phyloP scores from a whole-genome alignment of 768 basidiomycete species.

The Lactarius trivialis region DNA sequence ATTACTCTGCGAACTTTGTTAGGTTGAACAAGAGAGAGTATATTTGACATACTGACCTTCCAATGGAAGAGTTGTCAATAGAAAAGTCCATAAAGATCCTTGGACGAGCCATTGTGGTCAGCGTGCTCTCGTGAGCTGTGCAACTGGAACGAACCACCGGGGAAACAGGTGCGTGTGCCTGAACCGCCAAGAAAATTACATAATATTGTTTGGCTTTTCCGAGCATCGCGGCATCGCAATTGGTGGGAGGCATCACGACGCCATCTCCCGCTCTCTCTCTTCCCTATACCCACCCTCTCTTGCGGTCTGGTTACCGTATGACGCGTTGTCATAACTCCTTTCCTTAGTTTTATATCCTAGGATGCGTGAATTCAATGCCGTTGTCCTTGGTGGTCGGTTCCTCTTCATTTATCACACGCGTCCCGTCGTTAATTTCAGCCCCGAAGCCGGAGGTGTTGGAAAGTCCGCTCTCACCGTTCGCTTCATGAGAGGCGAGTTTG shows the following conservation, averaged over 20 bases:
- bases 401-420: slow-evolving; percentile 3
- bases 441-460: slow-evolving; percentile 76
- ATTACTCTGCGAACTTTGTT: slow-evolving; percentile 43
- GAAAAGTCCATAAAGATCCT: slow-evolving; percentile 68
- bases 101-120: slow-evolving; percentile 41
- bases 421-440: neutral
- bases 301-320: slow-evolving; percentile 21
- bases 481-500: slow-evolving; percentile 65
- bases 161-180: neutral
- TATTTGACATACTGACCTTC: slow-evolving; percentile 39
- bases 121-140: neutral
- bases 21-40: slow-evolving; percentile 18
- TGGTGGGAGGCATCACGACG: slow-evolving; percentile 9
- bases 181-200: neutral
- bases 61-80: slow-evolving; percentile 42
- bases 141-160: neutral
- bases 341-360: slow-evolving; percentile 18
- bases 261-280: neutral
- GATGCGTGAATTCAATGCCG: slow-evolving; percentile 71
- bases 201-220: neutral
- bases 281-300: neutral
- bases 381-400: slow-evolving; percentile 69
- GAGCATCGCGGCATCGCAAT: neutral
- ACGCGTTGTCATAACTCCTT: slow-evolving; percentile 12
- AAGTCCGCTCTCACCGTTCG: slow-evolving; percentile 83